A percentile compares a stretch with the other conserved stretches of the same genome.
Conservation (phyloP, 106 monocot genomes). For the Dendrobium nobile region DNA sequence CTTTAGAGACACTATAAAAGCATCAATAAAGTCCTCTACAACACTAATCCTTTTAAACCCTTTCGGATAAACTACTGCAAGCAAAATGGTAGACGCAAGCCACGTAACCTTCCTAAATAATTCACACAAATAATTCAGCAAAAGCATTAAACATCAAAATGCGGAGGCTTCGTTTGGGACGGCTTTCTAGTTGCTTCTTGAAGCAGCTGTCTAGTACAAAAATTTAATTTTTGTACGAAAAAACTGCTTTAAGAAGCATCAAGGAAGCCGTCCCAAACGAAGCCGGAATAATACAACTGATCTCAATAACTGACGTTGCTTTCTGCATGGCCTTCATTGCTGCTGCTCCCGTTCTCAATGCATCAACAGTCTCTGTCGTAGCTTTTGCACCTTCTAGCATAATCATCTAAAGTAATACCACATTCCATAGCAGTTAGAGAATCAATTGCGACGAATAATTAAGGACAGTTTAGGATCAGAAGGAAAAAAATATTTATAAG, state of each 20-base stretch:
- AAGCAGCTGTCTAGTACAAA: no score
- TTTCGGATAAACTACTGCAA: no score
- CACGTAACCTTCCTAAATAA: neutral
- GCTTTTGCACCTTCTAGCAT: constrained; percentile 96
- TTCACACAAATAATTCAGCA: neutral
- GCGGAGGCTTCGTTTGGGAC: no score
- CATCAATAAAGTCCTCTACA: neutral
- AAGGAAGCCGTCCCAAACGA: no score
- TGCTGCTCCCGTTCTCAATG: constrained; percentile 87
- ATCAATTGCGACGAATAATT: neutral
- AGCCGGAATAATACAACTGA: neutral
- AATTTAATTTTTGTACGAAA: no score
- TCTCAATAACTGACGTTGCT: constrained; percentile 56
- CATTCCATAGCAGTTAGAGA: neutral
- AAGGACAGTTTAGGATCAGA: neutral
- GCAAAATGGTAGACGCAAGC: neutral
- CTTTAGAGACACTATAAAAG: neutral
- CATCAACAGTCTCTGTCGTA: constrained; percentile 94
- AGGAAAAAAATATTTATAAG: neutral
- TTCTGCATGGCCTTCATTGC: constrained; percentile 93
- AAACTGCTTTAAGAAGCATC: no score
- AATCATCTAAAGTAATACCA: constrained; percentile 56
- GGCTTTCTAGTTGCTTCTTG: no score
- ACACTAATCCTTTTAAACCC: no score
- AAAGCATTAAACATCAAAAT: neutral